Evolutionary conservation across 306 rosid species (phyloP), one percentile per base, ranked within the genome.

Genomic region (Oxytropis ochrocephala): DNA sequence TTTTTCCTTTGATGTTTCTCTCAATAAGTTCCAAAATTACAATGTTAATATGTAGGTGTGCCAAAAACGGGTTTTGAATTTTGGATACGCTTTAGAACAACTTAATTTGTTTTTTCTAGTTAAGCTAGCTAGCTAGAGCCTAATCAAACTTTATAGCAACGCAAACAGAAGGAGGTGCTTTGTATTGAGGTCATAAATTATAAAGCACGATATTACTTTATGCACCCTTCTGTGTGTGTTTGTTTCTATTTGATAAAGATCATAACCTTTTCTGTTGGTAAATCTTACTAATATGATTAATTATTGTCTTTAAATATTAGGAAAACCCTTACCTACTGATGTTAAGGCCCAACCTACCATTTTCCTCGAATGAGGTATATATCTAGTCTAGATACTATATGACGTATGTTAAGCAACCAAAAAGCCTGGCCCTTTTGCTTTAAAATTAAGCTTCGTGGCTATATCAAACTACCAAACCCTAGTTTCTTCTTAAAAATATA

Each of bases 391-490:
- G 79, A 68, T 80, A 47, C 79, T 59, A 74, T 64, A 71, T 66
- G 50, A 76, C 52, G 64, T 58, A 76, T 47, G 64, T 58, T 75
- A 86, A 86, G 85, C 84, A 83, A 86, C 83, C 77, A 27, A 75
- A 29, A 75, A 29, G 27, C 54, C 47, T 64, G 53, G 12, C 79
- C 16, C 64, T 72, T 69, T 84, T 67, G 80, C 91, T 84, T 88
- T 63, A 73, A 84, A 74, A 86, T 74, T 65, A 80, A 82, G 86
- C 81, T 73, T 83, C 50, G 76, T 78, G 86, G 67, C 77, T 71
- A 83, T 73, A 81, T 78, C 56, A 14, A 58, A 67, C 79, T 79
- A 88, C 89, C 95, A 86, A 86, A 86, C 88, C 75, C 62, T 46
- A 68, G 74, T 67, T 81, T 78, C 75, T 50, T 54, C 17, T 59